Conservation (phyloP, 163 green algal species). For the Picocystis sp. region DNA sequence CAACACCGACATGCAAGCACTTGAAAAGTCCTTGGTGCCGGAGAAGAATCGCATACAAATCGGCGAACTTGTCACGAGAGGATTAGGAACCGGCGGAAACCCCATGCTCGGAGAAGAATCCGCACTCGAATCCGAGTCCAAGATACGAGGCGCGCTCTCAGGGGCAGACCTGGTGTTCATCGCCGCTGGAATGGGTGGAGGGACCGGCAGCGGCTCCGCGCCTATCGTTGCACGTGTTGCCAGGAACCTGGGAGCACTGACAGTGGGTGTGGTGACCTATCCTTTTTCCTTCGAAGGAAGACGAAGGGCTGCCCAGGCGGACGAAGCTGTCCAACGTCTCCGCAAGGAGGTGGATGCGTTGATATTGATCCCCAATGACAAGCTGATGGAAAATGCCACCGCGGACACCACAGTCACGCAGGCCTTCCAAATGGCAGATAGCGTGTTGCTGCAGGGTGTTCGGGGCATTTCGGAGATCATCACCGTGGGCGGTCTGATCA, state of each 20-base stretch:
- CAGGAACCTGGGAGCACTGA: constrained; percentile 48
- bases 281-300: constrained; percentile 71
- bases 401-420: constrained; percentile 55
- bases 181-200: constrained; percentile 64
- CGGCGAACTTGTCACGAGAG: constrained; percentile 25
- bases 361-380: constrained; percentile 88
- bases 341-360: constrained; percentile 71
- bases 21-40: constrained; percentile 39
- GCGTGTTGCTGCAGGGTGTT: constrained; percentile 74
- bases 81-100: constrained; percentile 63
- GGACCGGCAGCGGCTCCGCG: constrained; percentile 55
- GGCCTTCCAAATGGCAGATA: constrained; percentile 63
- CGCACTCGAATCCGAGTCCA: constrained; percentile 65
- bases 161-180: constrained; percentile 76
- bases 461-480: constrained; percentile 79
- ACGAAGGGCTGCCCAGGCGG: constrained; percentile 35
- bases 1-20: constrained; percentile 76
- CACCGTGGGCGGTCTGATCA: constrained; percentile 47
- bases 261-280: constrained; percentile 63
- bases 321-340: constrained; percentile 26
- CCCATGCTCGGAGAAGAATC: constrained; percentile 46
- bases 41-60: constrained; percentile 63
- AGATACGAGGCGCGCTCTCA: constrained; percentile 33
- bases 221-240: constrained; percentile 51
- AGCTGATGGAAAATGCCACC: constrained; percentile 68